These are phyloP conservation scores for Yarrowia divulgata DNA, from an alignment of 805 yeast genomes.

Conservation along the genomic window DNA sequence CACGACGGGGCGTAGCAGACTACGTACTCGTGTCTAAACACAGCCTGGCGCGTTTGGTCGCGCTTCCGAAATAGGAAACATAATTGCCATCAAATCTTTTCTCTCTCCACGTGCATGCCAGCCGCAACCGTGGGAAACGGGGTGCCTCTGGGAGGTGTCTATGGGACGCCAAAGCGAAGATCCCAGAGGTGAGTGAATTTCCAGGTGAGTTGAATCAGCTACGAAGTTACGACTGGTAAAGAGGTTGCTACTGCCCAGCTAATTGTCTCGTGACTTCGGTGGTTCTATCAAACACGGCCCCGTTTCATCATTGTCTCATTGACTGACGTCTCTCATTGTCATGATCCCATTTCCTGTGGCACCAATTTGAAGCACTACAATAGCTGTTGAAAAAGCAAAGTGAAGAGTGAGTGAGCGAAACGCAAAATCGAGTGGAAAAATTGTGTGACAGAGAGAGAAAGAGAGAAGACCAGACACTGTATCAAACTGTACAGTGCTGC, in stretches of 20 bases:
- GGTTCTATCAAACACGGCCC: too few relatives aligned
- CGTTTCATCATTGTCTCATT: too few relatives aligned
- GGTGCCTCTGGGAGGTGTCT: conserved; percentile 13
- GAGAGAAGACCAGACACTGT: background rate
- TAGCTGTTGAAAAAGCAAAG: background rate
- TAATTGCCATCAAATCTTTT: conserved; percentile 19
- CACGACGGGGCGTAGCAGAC: background rate
- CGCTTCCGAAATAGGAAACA: conserved; percentile 17
- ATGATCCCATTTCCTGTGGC: background rate
- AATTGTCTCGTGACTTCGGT: background rate
- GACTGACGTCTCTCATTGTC: background rate
- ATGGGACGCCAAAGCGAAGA: conserved; percentile 1
- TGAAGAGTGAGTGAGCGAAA: background rate
- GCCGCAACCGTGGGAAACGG: conserved; percentile 13
- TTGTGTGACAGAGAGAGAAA: background rate
- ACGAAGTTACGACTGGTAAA: too few relatives aligned
- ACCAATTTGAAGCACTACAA: too few relatives aligned
- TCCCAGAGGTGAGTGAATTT: background rate
- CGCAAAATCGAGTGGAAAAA: background rate
- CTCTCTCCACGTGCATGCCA: conserved; percentile 12
- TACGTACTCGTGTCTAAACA: background rate
- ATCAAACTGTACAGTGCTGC: conserved; percentile 13
- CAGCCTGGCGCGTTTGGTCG: conserved; percentile 4
- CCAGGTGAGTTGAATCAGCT: too few relatives aligned
- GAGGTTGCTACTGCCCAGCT: background rate